phyloP scores from a whole-genome alignment of 345 rosid species.

The Populus ilicifolia region DNA sequence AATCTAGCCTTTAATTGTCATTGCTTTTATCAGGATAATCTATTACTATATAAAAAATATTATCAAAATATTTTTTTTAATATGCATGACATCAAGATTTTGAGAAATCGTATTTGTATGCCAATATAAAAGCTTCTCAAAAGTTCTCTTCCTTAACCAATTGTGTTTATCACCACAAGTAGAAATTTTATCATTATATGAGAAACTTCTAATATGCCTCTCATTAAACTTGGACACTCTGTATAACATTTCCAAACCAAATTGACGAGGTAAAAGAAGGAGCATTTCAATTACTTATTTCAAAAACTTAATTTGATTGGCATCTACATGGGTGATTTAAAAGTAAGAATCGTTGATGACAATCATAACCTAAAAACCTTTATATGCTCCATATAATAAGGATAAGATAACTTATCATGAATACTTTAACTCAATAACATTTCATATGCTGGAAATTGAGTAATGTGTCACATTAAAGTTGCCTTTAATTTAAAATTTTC shows the following conservation, averaged over 20 bases:
- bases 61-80: no score
- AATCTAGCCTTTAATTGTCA: no score
- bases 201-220: not conserved
- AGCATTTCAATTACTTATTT: not conserved
- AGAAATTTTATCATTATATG: no score
- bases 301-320: no score
- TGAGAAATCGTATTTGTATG: no score
- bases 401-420: not conserved
- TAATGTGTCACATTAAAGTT: not conserved
- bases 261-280: not conserved
- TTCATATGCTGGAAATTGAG: slow-evolving; percentile 2
- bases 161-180: not conserved
- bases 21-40: no score
- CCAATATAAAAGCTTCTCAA: not conserved
- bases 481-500: not conserved
- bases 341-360: not conserved
- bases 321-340: not conserved
- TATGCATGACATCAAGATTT: no score
- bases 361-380: not conserved
- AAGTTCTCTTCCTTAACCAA: not conserved
- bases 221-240: no score
- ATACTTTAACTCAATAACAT: not conserved
- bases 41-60: no score
- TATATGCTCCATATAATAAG: not conserved
- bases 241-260: no score